These are phyloP conservation scores for Botrytis aclada DNA, from an alignment of 2,329 filamentous ascomycete genomes.

Conservation along the genomic window DNA sequence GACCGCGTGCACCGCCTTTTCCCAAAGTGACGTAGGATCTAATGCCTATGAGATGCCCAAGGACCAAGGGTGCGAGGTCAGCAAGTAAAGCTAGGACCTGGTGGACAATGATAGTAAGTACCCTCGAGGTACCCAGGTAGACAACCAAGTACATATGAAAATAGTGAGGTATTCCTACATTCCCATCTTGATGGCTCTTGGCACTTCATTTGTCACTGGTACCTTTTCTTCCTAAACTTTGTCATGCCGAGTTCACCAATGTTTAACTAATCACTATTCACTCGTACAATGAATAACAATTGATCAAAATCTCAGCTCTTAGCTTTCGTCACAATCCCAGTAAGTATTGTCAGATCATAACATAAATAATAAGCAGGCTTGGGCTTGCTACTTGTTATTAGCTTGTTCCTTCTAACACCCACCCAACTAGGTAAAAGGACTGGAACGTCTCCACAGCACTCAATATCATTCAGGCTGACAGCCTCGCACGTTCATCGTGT, in stretches of 20 bases:
- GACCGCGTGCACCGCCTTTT: background rate
- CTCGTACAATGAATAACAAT: background rate
- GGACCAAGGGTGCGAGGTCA: background rate
- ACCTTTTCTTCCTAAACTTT: background rate
- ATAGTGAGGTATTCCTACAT: background rate
- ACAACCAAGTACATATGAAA: background rate
- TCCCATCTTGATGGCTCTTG: background rate
- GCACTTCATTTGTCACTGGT: background rate
- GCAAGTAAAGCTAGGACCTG: background rate
- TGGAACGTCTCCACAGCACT: background rate
- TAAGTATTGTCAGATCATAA: background rate
- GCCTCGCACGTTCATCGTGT: conserved; percentile 18
- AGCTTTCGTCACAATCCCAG: background rate
- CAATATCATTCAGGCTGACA: background rate
- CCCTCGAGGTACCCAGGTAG: too few species aligned
- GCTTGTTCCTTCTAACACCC: background rate
- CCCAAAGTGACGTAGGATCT: conserved; percentile 2
- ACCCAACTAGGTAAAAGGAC: background rate
- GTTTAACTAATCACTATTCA: background rate
- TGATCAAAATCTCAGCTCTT: background rate
- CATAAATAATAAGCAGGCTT: conserved; percentile 3
- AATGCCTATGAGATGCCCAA: background rate
- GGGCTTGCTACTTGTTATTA: background rate
- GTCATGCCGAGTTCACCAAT: background rate
- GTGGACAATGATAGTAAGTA: too few species aligned